Base-by-base conservation (phyloP, 805 yeast species). In the Candida wancherniae region DNA sequence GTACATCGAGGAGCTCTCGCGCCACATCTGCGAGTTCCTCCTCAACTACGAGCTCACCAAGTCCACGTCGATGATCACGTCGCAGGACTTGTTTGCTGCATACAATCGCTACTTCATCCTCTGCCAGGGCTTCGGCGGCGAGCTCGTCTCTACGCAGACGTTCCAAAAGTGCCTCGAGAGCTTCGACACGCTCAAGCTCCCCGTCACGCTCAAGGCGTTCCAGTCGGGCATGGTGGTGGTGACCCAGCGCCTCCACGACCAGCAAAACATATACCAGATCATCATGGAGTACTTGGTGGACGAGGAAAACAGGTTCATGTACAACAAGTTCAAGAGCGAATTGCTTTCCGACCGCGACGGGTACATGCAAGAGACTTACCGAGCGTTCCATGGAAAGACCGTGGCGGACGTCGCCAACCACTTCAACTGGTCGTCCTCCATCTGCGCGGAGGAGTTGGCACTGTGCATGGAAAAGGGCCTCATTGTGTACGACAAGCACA, bases 21-120 rank as follows among this genome's bases (percentile, higher is more conserved):
- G 95, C 31, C 88, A 85, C 47, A 51, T 90, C 3, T 78, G 85
- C 23, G 95, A 84, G 45, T 87, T 76, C 53, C 60, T 84, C 39
- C 47, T 48, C 5, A 56, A 39, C 22, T 48, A 39, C 25, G 56
- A 51, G 32, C 48, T 65, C 25, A 53, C 57, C 3, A 50, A 45
- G 25, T 29, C 39, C 4, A 55, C 65, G 3, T 53, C 68, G 5
- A 64, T 65, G 61, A 52, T 61, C 15, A 61, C 71, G 4, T 36
- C 55, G 1, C 69, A 60, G 36, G 71, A 65, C 33, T 40, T 58
- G n/a, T 65, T 55, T 49, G 69, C 70, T 9, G 52, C 56, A 13
- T 65, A 63, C 43, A 65, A 65, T 31, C 50, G 70, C 19, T 61
- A 48, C 39, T 40, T 60, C 12, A 42, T 57, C 3, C 26, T 39